Conservation (phyloP, 208 protist genomes). For the Leishmania aethiopica region DNA sequence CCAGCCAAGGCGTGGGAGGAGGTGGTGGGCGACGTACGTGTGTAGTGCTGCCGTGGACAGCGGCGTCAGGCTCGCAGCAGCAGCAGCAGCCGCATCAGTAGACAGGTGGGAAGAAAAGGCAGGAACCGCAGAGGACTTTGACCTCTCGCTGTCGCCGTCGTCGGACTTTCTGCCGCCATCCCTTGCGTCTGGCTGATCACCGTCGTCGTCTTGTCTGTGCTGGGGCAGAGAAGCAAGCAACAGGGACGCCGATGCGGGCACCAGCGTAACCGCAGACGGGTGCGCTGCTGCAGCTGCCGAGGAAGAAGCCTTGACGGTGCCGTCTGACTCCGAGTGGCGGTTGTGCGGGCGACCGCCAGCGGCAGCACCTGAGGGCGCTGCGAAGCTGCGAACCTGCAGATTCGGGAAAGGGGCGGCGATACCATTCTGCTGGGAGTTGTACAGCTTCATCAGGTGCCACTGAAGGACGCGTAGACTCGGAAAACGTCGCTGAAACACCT, state of each 20-base stretch:
- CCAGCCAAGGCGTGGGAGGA: slow-evolving; percentile 34
- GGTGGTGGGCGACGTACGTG: slow-evolving; percentile 16
- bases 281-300: not conserved
- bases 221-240: slow-evolving; percentile 4
- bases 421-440: slow-evolving; percentile 30
- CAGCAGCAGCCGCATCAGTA: not conserved
- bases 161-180: not conserved
- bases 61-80: not conserved
- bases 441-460: slow-evolving; percentile 25
- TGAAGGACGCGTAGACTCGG: slow-evolving; percentile 34
- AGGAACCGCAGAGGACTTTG: not conserved
- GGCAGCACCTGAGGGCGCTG: not conserved
- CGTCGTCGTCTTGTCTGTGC: not conserved
- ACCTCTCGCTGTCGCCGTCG: not conserved
- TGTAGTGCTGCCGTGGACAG: slow-evolving; percentile 19
- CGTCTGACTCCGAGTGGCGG: slow-evolving; percentile 1
- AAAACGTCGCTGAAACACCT: slow-evolving; percentile 27
- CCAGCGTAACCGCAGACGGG: not conserved
- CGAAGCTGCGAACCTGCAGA: slow-evolving; percentile 15
- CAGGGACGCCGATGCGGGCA: not conserved
- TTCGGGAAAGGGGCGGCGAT: slow-evolving; percentile 21
- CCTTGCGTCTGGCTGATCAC: not conserved
- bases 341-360: not conserved
- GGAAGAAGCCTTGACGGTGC: not conserved
- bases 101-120: slow-evolving; percentile 3